Evolutionary conservation across 768 basidiomycete genomes (phyloP).

Genomic region (Tylopilus sp.): DNA sequence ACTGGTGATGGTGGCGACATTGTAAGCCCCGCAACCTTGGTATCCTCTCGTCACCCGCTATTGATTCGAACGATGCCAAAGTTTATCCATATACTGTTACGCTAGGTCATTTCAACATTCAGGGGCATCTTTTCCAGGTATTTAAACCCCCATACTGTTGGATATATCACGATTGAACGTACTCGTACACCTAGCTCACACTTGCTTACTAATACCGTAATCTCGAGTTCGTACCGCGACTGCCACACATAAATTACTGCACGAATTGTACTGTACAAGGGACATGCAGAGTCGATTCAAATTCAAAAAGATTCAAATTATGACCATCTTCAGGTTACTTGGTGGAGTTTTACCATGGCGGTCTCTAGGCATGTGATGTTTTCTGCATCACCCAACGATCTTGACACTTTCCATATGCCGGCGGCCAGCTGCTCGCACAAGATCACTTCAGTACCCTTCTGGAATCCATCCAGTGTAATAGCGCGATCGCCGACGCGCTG

Average conservation of each 20-base stretch:
- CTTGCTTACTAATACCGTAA: too few species aligned
- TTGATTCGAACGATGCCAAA: neutral
- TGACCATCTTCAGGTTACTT: constrained; percentile 7
- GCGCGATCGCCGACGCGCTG: constrained; percentile 43
- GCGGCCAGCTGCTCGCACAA: constrained; percentile 38
- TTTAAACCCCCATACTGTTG: neutral
- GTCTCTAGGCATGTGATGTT: constrained; percentile 12
- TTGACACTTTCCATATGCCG: constrained; percentile 23
- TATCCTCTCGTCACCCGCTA: neutral
- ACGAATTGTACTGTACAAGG: constrained; percentile 6
- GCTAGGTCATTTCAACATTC: neutral
- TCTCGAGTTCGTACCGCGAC: too few species aligned
- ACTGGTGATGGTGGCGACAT: neutral
- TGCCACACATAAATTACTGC: constrained; percentile 12
- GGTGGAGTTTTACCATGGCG: constrained; percentile 26
- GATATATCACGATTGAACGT: too few species aligned
- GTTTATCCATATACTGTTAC: neutral
- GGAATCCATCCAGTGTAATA: constrained; percentile 43
- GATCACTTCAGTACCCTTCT: constrained; percentile 43
- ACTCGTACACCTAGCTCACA: too few species aligned
- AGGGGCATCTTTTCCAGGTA: neutral
- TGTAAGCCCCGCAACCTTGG: neutral
- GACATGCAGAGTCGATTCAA: constrained; percentile 2
- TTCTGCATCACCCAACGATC: constrained; percentile 7
- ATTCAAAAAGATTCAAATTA: neutral